phyloP scores from a whole-genome alignment of 2,329 filamentous ascomycete genomes.

The Cladosporium austrohemisphaericum region DNA sequence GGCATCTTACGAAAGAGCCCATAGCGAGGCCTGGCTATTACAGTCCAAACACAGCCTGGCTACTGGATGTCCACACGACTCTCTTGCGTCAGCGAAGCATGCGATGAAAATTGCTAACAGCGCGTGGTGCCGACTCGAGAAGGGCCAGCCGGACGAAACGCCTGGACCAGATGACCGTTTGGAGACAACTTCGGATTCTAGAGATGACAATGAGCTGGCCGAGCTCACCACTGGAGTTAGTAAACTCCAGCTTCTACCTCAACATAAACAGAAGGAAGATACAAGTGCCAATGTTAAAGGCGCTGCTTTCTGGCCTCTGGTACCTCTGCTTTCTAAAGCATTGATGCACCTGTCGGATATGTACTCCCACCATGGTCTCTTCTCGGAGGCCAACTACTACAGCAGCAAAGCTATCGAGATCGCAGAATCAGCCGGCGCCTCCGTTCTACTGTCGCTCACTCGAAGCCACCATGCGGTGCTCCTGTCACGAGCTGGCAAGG shows the following conservation, averaged over 20 bases:
- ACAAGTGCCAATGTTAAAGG: constrained; percentile 47
- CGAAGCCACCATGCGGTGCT: constrained; percentile 24
- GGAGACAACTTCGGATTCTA: not conserved
- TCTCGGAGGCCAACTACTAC: constrained; percentile 84
- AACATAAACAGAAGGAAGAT: constrained; percentile 23
- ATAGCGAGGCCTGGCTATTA: constrained; percentile 29
- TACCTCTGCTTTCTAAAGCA: constrained; percentile 67
- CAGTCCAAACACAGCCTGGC: constrained; percentile 24
- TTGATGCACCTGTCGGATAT: constrained; percentile 71
- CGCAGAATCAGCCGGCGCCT: constrained; percentile 46
- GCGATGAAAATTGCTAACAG: constrained; percentile 27
- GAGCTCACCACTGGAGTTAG: constrained; percentile 28
- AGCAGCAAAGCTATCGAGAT: constrained; percentile 78
- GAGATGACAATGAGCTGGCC: constrained; percentile 13
- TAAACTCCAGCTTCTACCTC: constrained; percentile 32
- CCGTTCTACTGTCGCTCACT: constrained; percentile 18
- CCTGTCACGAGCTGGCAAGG: constrained; percentile 22
- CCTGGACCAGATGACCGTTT: not conserved
- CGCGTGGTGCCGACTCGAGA: constrained; percentile 23
- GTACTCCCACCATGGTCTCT: constrained; percentile 80
- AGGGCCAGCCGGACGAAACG: not conserved
- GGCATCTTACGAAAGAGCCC: constrained; percentile 22
- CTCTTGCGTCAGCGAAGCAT: constrained; percentile 28
- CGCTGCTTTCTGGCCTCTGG: constrained; percentile 74
- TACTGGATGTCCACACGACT: constrained; percentile 19